These are phyloP conservation scores for Verbascum thapsus DNA, from an alignment of 257 asterid species.

Conservation along the genomic window DNA sequence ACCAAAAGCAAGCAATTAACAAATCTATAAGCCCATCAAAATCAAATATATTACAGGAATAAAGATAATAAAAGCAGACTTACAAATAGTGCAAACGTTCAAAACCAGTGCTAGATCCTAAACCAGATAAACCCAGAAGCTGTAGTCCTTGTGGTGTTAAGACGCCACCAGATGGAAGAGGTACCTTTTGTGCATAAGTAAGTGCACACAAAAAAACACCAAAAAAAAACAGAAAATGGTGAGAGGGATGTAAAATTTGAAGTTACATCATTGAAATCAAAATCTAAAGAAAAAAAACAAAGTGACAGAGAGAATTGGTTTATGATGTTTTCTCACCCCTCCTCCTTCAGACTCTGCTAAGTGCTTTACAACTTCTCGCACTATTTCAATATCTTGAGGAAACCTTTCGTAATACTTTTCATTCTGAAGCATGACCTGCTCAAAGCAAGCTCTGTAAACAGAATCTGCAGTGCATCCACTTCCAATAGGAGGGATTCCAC, in stretches of 20 bases:
- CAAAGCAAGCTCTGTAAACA: conserved; percentile 83
- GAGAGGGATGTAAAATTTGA: background rate
- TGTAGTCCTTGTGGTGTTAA: conserved; percentile 90
- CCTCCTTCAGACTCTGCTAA: conserved; percentile 86
- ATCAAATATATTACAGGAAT: conserved; percentile 17
- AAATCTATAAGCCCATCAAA: background rate
- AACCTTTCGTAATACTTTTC: conserved; percentile 79
- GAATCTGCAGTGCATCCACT: conserved; percentile 79
- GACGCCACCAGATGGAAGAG: conserved; percentile 90
- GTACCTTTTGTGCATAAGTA: conserved; percentile 51
- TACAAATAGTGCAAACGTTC: conserved; percentile 93
- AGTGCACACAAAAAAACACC: conserved; percentile 24
- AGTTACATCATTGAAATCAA: conserved; percentile 17
- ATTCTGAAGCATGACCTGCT: conserved; percentile 70
- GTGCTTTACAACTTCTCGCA: conserved; percentile 66
- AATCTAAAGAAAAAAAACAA: background rate
- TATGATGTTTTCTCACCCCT: conserved; percentile 64
- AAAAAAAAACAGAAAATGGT: background rate
- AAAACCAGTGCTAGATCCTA: conserved; percentile 91
- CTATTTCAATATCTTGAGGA: conserved; percentile 71
- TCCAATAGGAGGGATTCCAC: conserved; percentile 90
- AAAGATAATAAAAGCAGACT: conserved; percentile 27
- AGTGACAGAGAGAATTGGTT: background rate
- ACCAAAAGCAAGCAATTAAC: conserved; percentile 18
- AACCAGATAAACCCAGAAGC: conserved; percentile 76